Evolutionary conservation across 148 eudicot genomes (phyloP).

Genomic region (Rhododendron simsii): DNA sequence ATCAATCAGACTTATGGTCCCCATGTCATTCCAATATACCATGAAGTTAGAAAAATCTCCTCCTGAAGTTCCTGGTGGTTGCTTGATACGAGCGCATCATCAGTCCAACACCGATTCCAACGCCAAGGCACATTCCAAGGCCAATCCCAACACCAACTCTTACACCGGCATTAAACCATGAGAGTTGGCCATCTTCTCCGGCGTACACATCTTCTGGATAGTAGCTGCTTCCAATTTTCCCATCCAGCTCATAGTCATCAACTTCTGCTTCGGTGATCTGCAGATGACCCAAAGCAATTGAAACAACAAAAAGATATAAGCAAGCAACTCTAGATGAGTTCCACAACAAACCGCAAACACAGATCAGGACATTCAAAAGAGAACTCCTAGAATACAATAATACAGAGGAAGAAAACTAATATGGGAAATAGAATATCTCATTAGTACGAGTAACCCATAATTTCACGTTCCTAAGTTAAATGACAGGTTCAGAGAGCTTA

Average conservation of each 20-base stretch:
- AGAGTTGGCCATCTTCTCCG: slow-evolving; percentile 47
- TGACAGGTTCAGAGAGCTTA: neutral
- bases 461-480: neutral
- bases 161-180: slow-evolving; percentile 62
- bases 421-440: neutral
- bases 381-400: neutral
- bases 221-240: slow-evolving; percentile 27
- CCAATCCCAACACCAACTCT: slow-evolving; percentile 62
- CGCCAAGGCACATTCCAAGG: slow-evolving; percentile 54
- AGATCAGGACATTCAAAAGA: neutral
- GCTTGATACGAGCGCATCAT: slow-evolving; percentile 58
- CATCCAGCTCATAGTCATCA: slow-evolving; percentile 33
- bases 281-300: neutral
- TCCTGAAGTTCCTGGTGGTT: slow-evolving; percentile 41
- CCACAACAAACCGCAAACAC: neutral
- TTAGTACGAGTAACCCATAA: neutral
- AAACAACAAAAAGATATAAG: slow-evolving; percentile 5
- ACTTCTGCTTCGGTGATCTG: slow-evolving; percentile 33
- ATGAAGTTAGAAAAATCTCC: slow-evolving; percentile 28
- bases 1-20: neutral
- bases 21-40: neutral
- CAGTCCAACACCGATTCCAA: slow-evolving; percentile 58
- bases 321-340: neutral
- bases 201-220: slow-evolving; percentile 31
- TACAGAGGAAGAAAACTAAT: neutral